phyloP scores from a whole-genome alignment of 495 filamentous ascomycete species.

The Cercophora scortea region DNA sequence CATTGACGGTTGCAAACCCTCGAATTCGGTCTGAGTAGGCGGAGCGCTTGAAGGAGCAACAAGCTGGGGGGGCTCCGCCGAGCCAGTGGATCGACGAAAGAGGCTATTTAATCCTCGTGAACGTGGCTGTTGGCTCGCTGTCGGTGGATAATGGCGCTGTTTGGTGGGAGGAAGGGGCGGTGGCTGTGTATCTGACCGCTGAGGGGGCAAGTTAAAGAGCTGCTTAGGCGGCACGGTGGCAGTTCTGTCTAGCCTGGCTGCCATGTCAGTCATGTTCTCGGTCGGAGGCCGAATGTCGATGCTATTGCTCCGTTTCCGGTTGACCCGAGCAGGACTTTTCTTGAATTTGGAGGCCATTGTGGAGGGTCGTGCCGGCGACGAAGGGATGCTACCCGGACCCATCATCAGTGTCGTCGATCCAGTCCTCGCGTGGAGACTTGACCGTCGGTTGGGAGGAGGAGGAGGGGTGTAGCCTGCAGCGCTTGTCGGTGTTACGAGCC shows the following conservation, averaged over 20 bases:
- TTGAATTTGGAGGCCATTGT: constrained; percentile 15
- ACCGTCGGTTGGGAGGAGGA: constrained; percentile 33
- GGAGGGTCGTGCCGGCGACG: constrained; percentile 11
- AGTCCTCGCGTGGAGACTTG: constrained; percentile 33
- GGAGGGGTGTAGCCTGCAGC: constrained; percentile 15
- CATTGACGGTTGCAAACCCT: constrained; percentile 9
- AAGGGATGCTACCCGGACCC: constrained; percentile 5
- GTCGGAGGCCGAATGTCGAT: constrained; percentile 17
- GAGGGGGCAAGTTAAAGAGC: constrained; percentile 12
- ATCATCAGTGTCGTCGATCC: constrained; percentile 13
- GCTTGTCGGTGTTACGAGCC: constrained; percentile 9
- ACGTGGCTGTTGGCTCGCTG: constrained; percentile 27
- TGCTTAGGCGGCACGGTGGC: constrained; percentile 23
- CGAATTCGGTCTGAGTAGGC: constrained; percentile 26
- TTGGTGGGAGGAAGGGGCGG: constrained; percentile 12
- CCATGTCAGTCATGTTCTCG: constrained; percentile 4
- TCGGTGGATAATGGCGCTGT: constrained; percentile 39
- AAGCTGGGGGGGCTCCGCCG: constrained; percentile 7
- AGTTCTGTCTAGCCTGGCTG: constrained; percentile 13
- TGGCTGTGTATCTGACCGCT: constrained; percentile 4
- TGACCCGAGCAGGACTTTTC: constrained; percentile 16
- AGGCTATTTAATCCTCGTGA: constrained; percentile 32
- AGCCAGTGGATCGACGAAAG: constrained; percentile 30
- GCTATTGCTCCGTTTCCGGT: constrained; percentile 31
- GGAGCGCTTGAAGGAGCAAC: constrained; percentile 21